These are phyloP conservation scores for Alliaria petiolata DNA, from an alignment of 345 rosid genomes.

Conservation along the genomic window DNA sequence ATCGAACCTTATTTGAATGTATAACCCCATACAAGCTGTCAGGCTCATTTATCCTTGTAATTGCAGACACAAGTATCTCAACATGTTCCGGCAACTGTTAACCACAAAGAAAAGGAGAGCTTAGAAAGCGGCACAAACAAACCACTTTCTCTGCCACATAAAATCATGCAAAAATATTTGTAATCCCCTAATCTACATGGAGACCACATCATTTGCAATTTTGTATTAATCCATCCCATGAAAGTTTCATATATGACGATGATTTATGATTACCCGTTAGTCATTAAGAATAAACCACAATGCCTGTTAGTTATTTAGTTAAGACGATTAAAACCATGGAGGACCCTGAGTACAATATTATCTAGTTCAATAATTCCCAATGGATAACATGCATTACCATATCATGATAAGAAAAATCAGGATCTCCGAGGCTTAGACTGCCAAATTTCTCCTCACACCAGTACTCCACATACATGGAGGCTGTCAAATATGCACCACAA, in stretches of 20 bases:
- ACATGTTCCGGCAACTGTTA: conserved; percentile 71
- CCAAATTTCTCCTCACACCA: conserved; percentile 94
- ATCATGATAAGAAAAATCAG: conserved; percentile 85
- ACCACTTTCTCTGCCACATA: background rate
- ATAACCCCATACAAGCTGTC: conserved; percentile 93
- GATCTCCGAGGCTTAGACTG: conserved; percentile 67
- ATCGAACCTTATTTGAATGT: conserved; percentile 79
- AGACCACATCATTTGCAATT: background rate
- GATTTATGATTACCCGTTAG: background rate
- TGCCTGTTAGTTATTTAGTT: conserved; percentile 11
- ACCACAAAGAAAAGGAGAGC: conserved; percentile 3
- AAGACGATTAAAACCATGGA: conserved; percentile 2
- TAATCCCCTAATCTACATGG: background rate
- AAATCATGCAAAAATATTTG: background rate
- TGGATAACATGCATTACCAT: conserved; percentile 45
- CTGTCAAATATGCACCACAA: conserved; percentile 84
- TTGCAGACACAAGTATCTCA: conserved; percentile 83
- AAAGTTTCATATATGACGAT: conserved; percentile 4
- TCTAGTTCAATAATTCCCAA: conserved; percentile 1
- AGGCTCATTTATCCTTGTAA: conserved; percentile 90
- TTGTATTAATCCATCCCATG: conserved; percentile 5
- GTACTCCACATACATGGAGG: conserved; percentile 86
- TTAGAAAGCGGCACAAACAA: background rate
- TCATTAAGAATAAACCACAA: conserved; percentile 1
- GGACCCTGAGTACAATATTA: background rate